These are phyloP conservation scores for Colletotrichum tropicicola DNA, from an alignment of 2,329 filamentous ascomycete genomes.

Conservation along the genomic window DNA sequence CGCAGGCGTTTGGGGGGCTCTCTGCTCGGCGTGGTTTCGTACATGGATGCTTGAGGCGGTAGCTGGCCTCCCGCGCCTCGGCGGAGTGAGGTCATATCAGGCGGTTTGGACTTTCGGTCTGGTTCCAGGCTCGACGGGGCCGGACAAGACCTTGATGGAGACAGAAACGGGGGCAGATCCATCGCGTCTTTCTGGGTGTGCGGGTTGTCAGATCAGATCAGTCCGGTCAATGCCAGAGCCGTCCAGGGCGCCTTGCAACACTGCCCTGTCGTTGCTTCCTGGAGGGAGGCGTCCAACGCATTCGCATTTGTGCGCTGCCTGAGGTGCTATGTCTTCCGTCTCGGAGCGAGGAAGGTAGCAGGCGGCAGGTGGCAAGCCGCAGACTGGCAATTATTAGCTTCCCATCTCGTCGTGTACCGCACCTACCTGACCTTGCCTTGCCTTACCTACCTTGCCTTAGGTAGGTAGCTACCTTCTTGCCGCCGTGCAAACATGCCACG, in stretches of 20 bases:
- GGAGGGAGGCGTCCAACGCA: too few species aligned
- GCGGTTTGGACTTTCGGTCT: background rate
- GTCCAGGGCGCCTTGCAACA: too few species aligned
- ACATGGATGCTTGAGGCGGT: background rate
- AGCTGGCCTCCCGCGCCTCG: background rate
- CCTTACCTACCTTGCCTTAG: background rate
- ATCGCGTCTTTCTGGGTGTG: conserved; percentile 19
- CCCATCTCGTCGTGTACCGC: background rate
- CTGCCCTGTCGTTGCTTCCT: too few species aligned
- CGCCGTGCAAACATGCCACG: conserved; percentile 15
- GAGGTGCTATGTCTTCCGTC: background rate
- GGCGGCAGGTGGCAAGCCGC: too few species aligned
- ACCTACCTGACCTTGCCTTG: too few species aligned
- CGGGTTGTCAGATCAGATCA: conserved; percentile 29
- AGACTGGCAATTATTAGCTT: too few species aligned
- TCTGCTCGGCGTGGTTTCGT: background rate
- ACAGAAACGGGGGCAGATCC: conserved; percentile 8
- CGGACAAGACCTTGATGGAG: conserved; percentile 11
- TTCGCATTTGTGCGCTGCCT: too few species aligned
- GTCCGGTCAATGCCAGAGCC: background rate
- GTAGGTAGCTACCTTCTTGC: background rate
- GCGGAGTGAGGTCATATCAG: conserved; percentile 26
- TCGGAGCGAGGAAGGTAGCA: background rate
- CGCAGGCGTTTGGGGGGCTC: background rate
- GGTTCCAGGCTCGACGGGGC: background rate